Conservation (phyloP, 208 protist genomes). For the Trypanosoma rangeli region DNA sequence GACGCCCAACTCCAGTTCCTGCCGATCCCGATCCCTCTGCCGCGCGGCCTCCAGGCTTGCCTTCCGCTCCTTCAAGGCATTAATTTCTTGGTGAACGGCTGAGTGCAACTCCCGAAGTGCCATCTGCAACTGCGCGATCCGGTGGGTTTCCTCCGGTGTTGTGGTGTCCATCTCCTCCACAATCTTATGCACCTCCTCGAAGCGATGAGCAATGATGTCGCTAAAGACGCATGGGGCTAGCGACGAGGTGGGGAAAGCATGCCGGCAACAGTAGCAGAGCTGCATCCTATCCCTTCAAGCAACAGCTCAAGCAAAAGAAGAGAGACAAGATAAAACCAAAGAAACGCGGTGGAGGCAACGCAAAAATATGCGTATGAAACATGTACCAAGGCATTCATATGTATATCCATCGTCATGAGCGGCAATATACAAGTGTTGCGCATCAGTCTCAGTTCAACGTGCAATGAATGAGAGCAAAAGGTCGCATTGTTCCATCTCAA, state of each 20-base stretch:
- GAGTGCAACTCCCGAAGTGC: slow-evolving; percentile 68
- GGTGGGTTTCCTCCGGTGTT: slow-evolving; percentile 49
- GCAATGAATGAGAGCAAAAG: not conserved
- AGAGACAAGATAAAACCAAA: slow-evolving; percentile 12
- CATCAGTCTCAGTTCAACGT: not conserved
- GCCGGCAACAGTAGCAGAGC: slow-evolving; percentile 78
- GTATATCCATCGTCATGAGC: not conserved
- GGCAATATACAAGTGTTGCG: not conserved
- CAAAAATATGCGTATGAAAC: not conserved
- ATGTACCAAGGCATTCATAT: not conserved
- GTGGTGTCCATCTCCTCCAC: slow-evolving; percentile 40
- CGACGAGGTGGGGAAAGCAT: slow-evolving; percentile 61
- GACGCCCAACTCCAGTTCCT: slow-evolving; percentile 31
- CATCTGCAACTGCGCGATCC: slow-evolving; percentile 36
- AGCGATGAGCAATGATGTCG: slow-evolving; percentile 57
- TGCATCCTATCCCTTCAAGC: slow-evolving; percentile 30
- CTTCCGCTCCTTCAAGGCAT: slow-evolving; percentile 37
- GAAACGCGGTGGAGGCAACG: not conserved
- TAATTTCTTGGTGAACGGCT: slow-evolving; percentile 69
- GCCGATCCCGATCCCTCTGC: slow-evolving; percentile 22
- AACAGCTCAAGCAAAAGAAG: slow-evolving; percentile 20
- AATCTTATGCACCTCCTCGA: slow-evolving; percentile 46
- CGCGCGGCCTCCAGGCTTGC: slow-evolving; percentile 25
- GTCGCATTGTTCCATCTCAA: not conserved
- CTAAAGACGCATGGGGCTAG: slow-evolving; percentile 66